A percentile compares a stretch with the other conserved stretches of the same genome.
phyloP scores from a whole-genome alignment of 2,329 filamentous ascomycete species.

The Exophiala alcalophila region DNA sequence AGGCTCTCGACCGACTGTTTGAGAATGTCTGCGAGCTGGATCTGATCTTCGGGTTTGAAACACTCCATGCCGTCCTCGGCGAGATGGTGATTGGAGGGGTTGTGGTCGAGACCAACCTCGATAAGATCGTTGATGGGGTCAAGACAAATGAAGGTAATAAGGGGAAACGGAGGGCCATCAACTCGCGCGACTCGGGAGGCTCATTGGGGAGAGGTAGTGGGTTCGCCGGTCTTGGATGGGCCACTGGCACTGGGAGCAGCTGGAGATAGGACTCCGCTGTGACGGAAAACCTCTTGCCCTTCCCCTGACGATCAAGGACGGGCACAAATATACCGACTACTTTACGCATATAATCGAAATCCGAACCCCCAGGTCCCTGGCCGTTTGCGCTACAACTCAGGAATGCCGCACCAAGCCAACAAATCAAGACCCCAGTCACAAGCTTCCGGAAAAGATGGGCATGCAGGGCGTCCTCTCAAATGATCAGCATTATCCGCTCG shows the following conservation, averaged over 20 bases:
- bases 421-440: too few species aligned
- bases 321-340: too few species aligned
- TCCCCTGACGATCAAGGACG: too few species aligned
- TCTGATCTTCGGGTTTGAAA: constrained; percentile 98
- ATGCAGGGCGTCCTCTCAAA: too few species aligned
- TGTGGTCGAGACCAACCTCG: constrained; percentile 47
- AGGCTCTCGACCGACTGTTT: constrained; percentile 89
- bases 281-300: too few species aligned
- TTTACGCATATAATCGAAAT: too few species aligned
- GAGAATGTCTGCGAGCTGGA: constrained; percentile 99
- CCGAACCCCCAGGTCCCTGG: too few species aligned
- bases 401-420: too few species aligned
- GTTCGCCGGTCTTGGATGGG: constrained; percentile 29
- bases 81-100: constrained; percentile 35
- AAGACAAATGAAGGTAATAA: constrained; percentile 53
- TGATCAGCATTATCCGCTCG: too few species aligned
- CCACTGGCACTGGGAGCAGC: constrained; percentile 28
- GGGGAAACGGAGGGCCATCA: constrained; percentile 45
- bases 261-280: too few species aligned
- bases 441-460: too few species aligned
- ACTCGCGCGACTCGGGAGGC: constrained; percentile 37
- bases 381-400: too few species aligned
- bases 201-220: constrained; percentile 27
- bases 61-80: constrained; percentile 67
- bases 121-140: constrained; percentile 76